Percentiles rank a stretch among this genome's conserved stretches.
Evolutionary conservation across 2,329 filamentous ascomycete species (phyloP).

Genomic region (Paracoccidioides brasiliensis): DNA sequence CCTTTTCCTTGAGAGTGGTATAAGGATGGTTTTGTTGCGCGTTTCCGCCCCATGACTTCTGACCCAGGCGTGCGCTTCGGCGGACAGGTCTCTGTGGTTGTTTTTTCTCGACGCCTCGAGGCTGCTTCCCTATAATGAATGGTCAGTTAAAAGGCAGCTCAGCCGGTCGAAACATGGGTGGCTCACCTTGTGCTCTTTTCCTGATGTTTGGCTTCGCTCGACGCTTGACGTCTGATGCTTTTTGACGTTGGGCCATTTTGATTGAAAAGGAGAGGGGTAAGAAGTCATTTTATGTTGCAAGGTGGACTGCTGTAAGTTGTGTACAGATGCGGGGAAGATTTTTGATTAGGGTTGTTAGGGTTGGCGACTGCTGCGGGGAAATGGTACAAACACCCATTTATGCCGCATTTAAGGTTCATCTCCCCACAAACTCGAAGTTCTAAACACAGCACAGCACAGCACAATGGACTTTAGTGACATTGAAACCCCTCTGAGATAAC

Average conservation of each 20-base stretch:
- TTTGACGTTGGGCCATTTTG: neutral
- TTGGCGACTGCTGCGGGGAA: too few relatives aligned
- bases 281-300: neutral
- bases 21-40: neutral
- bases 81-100: constrained; percentile 5
- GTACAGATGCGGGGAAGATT: too few relatives aligned
- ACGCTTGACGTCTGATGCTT: neutral
- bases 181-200: neutral
- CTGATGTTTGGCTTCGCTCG: neutral
- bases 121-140: constrained; percentile 2
- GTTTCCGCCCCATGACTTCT: neutral
- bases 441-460: neutral
- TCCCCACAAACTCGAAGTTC: neutral
- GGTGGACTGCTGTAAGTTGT: too few relatives aligned
- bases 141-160: neutral
- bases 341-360: too few relatives aligned
- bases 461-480: neutral
- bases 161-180: neutral
- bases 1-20: neutral
- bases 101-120: constrained; percentile 15
- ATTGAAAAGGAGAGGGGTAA: neutral
- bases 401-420: too few relatives aligned
- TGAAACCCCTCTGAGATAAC: neutral
- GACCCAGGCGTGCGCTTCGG: neutral
- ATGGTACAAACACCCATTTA: too few relatives aligned